Evolutionary conservation across 805 yeast genomes (phyloP).

Genomic region (Candida berthetii): DNA sequence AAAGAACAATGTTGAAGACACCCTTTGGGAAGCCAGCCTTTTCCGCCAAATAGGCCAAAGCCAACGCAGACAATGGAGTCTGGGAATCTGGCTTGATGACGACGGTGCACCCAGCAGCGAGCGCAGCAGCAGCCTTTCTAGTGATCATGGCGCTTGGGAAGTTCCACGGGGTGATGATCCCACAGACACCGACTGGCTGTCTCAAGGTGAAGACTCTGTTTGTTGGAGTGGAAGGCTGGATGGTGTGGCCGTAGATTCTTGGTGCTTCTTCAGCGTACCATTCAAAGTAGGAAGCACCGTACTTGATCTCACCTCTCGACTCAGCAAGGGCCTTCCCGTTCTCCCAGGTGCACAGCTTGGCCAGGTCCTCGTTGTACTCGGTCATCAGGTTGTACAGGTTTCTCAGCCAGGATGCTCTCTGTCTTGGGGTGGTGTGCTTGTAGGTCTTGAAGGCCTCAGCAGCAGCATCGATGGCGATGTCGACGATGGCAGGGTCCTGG

Average conservation of each 20-base stretch:
- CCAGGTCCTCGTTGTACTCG: conserved; percentile 52
- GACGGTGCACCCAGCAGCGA: conserved; percentile 61
- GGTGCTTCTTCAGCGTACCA: conserved; percentile 78
- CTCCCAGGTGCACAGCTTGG: conserved; percentile 50
- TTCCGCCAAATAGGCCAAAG: conserved; percentile 46
- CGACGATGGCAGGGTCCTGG: conserved; percentile 53
- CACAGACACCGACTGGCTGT: conserved; percentile 62
- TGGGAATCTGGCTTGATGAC: conserved; percentile 57
- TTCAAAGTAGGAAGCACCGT: conserved; percentile 71
- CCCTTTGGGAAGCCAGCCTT: conserved; percentile 61
- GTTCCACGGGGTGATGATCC: conserved; percentile 61
- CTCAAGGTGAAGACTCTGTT: conserved; percentile 47
- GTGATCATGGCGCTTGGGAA: conserved; percentile 67
- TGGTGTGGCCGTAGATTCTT: conserved; percentile 48
- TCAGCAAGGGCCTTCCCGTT: conserved; percentile 54
- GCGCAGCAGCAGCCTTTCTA: conserved; percentile 57
- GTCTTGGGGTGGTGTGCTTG: conserved; percentile 41
- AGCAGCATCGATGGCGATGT: conserved; percentile 46
- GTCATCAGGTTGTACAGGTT: conserved; percentile 43
- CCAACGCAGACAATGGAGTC: conserved; percentile 56
- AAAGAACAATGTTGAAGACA: conserved; percentile 43
- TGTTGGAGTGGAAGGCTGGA: conserved; percentile 44
- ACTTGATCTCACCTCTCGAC: conserved; percentile 48
- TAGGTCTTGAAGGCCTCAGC: conserved; percentile 37
- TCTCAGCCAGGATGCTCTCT: conserved; percentile 45